These are phyloP conservation scores for Rhinocladiella mackenziei DNA, from an alignment of 2,329 filamentous ascomycete genomes.

Conservation along the genomic window DNA sequence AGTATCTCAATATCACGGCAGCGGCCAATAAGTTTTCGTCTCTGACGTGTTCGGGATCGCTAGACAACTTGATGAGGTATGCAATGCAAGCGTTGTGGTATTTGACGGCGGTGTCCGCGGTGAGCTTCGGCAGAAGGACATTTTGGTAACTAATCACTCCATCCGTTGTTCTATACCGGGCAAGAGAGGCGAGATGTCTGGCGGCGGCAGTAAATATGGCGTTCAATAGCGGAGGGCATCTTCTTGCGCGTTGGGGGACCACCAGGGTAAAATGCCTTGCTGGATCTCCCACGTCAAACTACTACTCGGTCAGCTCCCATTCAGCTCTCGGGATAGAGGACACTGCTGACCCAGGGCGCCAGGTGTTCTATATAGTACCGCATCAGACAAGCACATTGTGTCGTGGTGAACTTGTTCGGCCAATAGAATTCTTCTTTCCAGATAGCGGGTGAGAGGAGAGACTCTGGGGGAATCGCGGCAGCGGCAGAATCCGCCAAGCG, in stretches of 20 bases:
- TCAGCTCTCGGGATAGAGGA: background rate
- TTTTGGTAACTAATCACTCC: slow-evolving; percentile 22
- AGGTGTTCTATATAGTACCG: slow-evolving; percentile 30
- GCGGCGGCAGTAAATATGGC: slow-evolving; percentile 29
- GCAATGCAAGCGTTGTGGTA: slow-evolving; percentile 33
- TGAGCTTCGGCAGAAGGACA: slow-evolving; percentile 24
- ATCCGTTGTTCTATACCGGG: slow-evolving; percentile 17
- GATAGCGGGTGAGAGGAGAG: slow-evolving; percentile 23
- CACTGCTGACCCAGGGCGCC: slow-evolving; percentile 25
- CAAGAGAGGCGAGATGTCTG: slow-evolving; percentile 22
- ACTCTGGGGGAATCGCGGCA: slow-evolving; percentile 24
- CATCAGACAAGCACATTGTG: slow-evolving; percentile 29
- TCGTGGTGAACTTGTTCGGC: slow-evolving; percentile 29
- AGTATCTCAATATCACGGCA: slow-evolving; percentile 54
- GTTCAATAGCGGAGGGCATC: slow-evolving; percentile 28
- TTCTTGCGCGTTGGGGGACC: slow-evolving; percentile 27
- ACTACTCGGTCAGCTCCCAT: slow-evolving; percentile 7
- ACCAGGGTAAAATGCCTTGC: slow-evolving; percentile 24
- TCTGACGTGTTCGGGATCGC: slow-evolving; percentile 38
- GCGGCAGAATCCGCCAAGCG: slow-evolving; percentile 26
- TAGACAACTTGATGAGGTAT: slow-evolving; percentile 32
- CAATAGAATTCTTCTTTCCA: slow-evolving; percentile 30
- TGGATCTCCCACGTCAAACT: slow-evolving; percentile 30
- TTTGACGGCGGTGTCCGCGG: slow-evolving; percentile 28
- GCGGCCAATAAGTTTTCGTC: slow-evolving; percentile 54